Evolutionary conservation across 106 monocot genomes (phyloP), one percentile per base, ranked within the genome.

Genomic region (Vanilla planifolia): DNA sequence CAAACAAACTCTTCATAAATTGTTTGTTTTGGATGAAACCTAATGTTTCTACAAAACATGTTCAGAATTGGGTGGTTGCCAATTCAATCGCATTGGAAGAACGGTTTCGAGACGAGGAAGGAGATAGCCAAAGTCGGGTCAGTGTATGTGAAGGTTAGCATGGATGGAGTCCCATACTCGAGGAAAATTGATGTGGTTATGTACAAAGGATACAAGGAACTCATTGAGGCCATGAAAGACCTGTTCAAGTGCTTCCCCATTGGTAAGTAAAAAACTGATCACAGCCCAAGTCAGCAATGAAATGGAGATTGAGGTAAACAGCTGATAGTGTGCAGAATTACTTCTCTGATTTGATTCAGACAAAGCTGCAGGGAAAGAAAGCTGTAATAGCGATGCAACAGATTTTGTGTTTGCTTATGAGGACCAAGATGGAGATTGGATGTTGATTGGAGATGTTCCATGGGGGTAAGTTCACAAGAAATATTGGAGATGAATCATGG

Each of bases 51-150:
- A n/a, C 82, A 0, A 82, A 82, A 8, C n/a, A n/a, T n/a, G n/a
- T n/a, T n/a, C n/a, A n/a, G n/a, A n/a, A n/a, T n/a, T n/a, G 92
- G 92, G 30, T 92, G 92, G 92, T 87, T 87, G 24, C 92, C 92
- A 0, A 77, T 92, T 10, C 53, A 87, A 45, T 80, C 87, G 1
- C 81, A 66, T 69, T 55, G 92, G 44, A 92, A 78, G 83, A 92
- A 84, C 67, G 67, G 67, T 64, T 67, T 92, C 41, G 4, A 30
- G 23, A 21, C 68, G 11, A 53, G 68, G 21, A 72, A 63, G 40
- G 20, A 55, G 39, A 41, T 28, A 17, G 21, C 52, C 15, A 29
- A 40, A 44, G 9, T 66, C 53, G 14, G 43, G 53, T 47, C 63
- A 23, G 65, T 77, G 3, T 87, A 77, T 33, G 96, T 96, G 40